Conservation (phyloP, 768 basidiomycete species). For the Calocera cornea region DNA sequence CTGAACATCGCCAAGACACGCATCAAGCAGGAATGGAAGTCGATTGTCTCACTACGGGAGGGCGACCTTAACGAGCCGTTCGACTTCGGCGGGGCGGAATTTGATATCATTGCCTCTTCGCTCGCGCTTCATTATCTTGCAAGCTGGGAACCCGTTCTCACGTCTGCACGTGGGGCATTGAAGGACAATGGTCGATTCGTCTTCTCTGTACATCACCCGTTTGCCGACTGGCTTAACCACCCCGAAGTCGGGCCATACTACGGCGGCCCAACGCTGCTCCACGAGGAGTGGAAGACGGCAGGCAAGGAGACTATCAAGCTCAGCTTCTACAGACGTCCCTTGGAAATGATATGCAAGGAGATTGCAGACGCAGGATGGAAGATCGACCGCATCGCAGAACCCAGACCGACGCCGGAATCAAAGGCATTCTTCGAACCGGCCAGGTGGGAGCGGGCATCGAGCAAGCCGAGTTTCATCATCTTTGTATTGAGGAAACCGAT, state of each 20-base stretch:
- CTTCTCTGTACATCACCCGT: not conserved
- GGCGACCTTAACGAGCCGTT: not conserved
- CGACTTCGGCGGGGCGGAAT: not conserved
- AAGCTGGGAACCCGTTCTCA: not conserved
- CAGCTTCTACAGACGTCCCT: not conserved
- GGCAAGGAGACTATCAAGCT: not conserved
- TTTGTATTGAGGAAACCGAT: not conserved
- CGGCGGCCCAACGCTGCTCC: not conserved
- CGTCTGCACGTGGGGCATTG: not conserved
- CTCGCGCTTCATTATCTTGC: not conserved
- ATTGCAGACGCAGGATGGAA: not conserved
- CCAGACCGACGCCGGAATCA: not conserved
- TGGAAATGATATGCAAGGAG: not conserved
- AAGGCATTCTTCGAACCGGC: not conserved
- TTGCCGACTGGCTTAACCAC: not conserved
- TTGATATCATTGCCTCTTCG: not conserved
- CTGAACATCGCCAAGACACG: not conserved
- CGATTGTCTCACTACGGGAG: not conserved
- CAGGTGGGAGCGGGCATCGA: not conserved
- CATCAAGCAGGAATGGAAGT: not conserved
- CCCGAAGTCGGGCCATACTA: not conserved
- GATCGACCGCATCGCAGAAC: constrained; percentile 1
- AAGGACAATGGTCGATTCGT: not conserved
- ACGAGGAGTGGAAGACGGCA: not conserved
- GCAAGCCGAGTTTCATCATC: not conserved